Conservation (phyloP, 768 basidiomycete genomes). For the Porpolomopsis calyptriformis region DNA sequence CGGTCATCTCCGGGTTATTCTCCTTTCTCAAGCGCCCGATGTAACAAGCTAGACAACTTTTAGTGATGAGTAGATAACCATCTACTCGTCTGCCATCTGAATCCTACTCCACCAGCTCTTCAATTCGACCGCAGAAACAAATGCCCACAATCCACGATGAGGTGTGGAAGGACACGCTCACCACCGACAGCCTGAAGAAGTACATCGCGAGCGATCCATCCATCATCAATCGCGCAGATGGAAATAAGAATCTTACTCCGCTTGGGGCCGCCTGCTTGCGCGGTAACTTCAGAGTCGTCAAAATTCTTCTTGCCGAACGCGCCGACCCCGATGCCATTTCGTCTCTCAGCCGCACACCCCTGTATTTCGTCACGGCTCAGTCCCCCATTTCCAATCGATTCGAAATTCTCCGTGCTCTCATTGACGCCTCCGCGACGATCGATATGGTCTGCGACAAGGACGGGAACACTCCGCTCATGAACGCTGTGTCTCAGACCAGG, state of each 20-base stretch:
- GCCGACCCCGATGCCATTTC: conserved; percentile 17
- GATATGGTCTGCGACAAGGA: conserved; percentile 11
- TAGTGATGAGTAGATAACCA: too few species aligned
- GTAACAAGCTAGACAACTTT: too few species aligned
- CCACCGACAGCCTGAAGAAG: too few species aligned
- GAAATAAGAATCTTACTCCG: conserved; percentile 13
- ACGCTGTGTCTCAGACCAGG: not conserved
- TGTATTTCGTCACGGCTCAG: conserved; percentile 14
- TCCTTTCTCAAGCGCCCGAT: too few species aligned
- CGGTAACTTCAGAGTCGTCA: conserved; percentile 17
- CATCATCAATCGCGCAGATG: conserved; percentile 12
- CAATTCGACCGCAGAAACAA: too few species aligned
- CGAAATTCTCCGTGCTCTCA: conserved; percentile 16
- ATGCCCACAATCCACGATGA: too few species aligned
- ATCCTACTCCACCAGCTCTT: too few species aligned
- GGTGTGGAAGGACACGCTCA: too few species aligned
- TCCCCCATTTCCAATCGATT: conserved; percentile 7
- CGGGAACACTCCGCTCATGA: not conserved
- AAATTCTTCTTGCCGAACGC: conserved; percentile 12
- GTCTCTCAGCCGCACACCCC: conserved; percentile 13
- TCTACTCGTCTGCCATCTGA: too few species aligned
- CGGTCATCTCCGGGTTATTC: too few species aligned
- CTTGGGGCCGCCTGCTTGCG: conserved; percentile 15
- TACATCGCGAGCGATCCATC: too few species aligned
- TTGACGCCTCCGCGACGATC: conserved; percentile 14